Base-by-base conservation (phyloP, 495 filamentous ascomycete genomes). In the Sabuloglossum arenarium region DNA sequence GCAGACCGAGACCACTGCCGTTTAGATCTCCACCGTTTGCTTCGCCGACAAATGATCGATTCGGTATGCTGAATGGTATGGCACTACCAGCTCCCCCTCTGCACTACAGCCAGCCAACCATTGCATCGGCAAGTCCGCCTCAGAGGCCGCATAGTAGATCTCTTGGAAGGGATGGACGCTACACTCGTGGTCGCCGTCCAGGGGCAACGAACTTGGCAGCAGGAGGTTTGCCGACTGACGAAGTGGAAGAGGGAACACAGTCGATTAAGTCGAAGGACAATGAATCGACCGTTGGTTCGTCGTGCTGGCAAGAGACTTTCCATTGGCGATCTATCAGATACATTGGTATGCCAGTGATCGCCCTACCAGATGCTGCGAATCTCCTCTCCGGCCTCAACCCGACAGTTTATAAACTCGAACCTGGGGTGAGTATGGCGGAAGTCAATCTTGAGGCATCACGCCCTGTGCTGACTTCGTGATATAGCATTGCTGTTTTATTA, bases 351-450 rank as follows among this genome's bases (percentile, higher is more conserved):
- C 39, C 39, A 43, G n/a, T 2, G 4, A 43, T 3, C 19, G 19
- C 39, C 10, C 3, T 43, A 3, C 63, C 65, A 43, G 37, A 56
- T 43, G 67, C 70, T 43, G 59, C 65, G 39, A 57, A 57, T 28
- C 67, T 71, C 32, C 60, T 72, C 46, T 23, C 63, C 51, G 65
- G 70, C 46, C 68, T 71, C 16, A 43, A 43, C 21, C 39, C 39
- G 19, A 16, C 39, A 23, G 19, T n/a, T 23, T 43, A 43, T 23
- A 21, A 16, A 9, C 39, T 43, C 39, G 39, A 43, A 19, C n/a
- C 39, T 43, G 39, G 39, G 39, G 39, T 43, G 19, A 23, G 3
- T 43, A 43, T 43, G 16, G 21, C 12, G 12, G 16, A 39, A 39
- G 3, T n/a, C 10, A 2, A 5, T 21, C 9, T n/a, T 23, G 19